Percentiles rank a stretch among this genome's conserved stretches.
phyloP scores from a whole-genome alignment of 2,329 filamentous ascomycete genomes.

The Akanthomyces lecanii region DNA sequence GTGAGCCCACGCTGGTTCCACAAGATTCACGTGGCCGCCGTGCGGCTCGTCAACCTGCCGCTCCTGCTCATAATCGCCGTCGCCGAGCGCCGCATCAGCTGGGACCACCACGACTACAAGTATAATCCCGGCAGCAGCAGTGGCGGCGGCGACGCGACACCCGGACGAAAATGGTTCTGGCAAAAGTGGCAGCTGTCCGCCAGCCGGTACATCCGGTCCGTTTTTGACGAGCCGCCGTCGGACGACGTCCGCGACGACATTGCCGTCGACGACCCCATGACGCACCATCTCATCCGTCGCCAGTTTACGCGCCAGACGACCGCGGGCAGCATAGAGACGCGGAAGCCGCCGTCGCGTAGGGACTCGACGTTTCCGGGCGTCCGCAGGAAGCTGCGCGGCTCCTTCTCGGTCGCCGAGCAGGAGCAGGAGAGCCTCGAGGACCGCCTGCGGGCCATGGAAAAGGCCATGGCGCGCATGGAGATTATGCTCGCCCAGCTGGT shows the following conservation, averaged over 20 bases:
- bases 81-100: constrained; percentile 66
- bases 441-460: constrained; percentile 48
- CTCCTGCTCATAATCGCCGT: constrained; percentile 67
- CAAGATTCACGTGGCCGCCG: constrained; percentile 77
- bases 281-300: constrained; percentile 52
- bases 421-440: constrained; percentile 41
- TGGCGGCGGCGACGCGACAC: constrained; percentile 16
- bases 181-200: constrained; percentile 64
- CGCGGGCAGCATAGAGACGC: constrained; percentile 23
- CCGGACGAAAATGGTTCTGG: constrained; percentile 52
- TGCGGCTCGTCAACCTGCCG: constrained; percentile 71
- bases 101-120: constrained; percentile 34
- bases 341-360: constrained; percentile 40
- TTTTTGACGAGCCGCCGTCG: constrained; percentile 68
- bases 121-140: constrained; percentile 20
- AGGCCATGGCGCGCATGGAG: constrained; percentile 45
- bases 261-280: constrained; percentile 55
- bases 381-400: constrained; percentile 42
- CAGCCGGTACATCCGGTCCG: constrained; percentile 66
- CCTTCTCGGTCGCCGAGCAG: constrained; percentile 41
- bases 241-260: constrained; percentile 55
- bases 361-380: constrained; percentile 56
- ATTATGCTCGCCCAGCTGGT: constrained; percentile 40
- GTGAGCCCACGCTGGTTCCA: constrained; percentile 82
- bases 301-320: constrained; percentile 49